Base-by-base conservation (phyloP, 2,329 filamentous ascomycete species). In the Diplodia seriata region DNA sequence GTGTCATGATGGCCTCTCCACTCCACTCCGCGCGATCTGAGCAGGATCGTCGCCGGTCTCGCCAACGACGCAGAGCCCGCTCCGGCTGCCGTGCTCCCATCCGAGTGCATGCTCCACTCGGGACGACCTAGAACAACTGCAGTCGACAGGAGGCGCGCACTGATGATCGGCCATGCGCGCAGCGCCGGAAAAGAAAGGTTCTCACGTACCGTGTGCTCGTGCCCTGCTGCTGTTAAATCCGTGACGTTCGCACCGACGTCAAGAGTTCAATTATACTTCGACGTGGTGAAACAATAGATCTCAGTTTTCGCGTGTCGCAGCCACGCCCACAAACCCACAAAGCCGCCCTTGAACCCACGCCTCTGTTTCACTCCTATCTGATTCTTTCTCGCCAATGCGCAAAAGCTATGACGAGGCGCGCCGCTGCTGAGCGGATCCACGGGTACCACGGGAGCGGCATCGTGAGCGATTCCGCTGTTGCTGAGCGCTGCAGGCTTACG, bases 221-320 rank as follows among this genome's bases (percentile, higher is more conserved):
- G 31, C 33, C 49, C 33, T 53, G 49, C 50, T 31, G 15, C 20
- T 26, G 18, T 20, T 59, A 23, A 47, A 33, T 59, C 23, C 56
- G 38, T 49, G 40, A 62, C 43, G 40, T 62, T 26, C 40, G 33
- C 20, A 31, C 23, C 51, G 36, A 31, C 64, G 64, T 57, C 53
- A 50, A 47, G 3, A 29, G 43, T 36, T 4, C 47, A n/a, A 51
- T 50, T 66, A 38, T 31, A 36, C 47, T 66, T 66, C 43, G 23
- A n/a, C 38, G 12, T 50, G 53, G 64, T 66, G 64, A 66, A 66
- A 66, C 64, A 36, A 57, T 66, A 26, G 64, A 55, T 47, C 54
- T 33, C 14, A 18, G 50, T 14, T 14, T 29, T 26, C 11, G 50
- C 50, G 20, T 29, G 20, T 53, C 50, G 56, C 36, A 29, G 8